These are phyloP conservation scores for Rauvolfia tetraphylla DNA, from an alignment of 257 asterid genomes.

Conservation along the genomic window DNA sequence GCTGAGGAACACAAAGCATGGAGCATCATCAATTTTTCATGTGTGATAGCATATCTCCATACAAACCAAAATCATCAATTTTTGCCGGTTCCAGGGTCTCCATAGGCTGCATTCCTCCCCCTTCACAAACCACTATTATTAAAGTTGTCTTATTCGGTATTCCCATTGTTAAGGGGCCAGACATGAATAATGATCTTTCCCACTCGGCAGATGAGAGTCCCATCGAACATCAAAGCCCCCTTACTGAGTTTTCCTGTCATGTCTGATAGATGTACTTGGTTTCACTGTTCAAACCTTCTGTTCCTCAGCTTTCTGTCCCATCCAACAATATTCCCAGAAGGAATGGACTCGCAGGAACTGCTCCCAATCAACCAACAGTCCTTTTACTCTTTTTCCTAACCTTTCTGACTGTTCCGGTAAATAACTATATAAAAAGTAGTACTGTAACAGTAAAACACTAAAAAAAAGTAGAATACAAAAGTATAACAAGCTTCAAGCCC, in stretches of 20 bases:
- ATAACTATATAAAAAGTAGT: constrained; percentile 10
- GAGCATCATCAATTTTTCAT: constrained; percentile 2
- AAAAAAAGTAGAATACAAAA: neutral
- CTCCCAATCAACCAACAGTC: constrained; percentile 35
- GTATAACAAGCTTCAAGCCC: neutral
- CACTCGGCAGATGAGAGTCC: constrained; percentile 44
- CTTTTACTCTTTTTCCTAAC: constrained; percentile 4
- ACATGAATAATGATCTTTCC: constrained; percentile 26
- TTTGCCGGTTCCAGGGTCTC: neutral
- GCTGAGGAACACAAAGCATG: constrained; percentile 39
- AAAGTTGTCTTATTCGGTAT: neutral
- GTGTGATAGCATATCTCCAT: constrained; percentile 3
- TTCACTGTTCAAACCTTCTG: constrained; percentile 64
- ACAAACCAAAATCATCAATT: neutral
- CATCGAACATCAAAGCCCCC: constrained; percentile 47
- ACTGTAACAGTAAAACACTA: neutral
- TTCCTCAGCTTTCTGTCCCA: constrained; percentile 89
- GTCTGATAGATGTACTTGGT: constrained; percentile 41
- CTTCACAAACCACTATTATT: neutral
- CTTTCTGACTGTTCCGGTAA: constrained; percentile 23
- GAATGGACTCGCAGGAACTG: constrained; percentile 28
- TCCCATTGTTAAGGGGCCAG: neutral
- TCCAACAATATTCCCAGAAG: constrained; percentile 51
- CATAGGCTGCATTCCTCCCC: neutral
- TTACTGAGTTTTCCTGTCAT: constrained; percentile 57